Evolutionary conservation across 2,329 filamentous ascomycete genomes (phyloP), one percentile per base, ranked within the genome.

Genomic region (Blastomyces gilchristii): DNA sequence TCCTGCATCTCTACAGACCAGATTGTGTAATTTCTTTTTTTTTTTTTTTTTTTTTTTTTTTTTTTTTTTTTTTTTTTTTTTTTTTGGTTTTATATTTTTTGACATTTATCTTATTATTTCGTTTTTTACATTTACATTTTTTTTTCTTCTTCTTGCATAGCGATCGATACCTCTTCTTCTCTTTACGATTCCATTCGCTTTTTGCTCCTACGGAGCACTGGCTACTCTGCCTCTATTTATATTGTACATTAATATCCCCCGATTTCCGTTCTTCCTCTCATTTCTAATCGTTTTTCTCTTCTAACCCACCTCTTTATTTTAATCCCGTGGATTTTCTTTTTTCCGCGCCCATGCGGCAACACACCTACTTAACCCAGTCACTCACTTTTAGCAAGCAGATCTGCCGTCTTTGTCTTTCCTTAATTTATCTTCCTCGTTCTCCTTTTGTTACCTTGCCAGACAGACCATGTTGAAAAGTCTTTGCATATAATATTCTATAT

Each of bases 371-470:
- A 37, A 47, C 5, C 22, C 25, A 49, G 69, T 64, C 66, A 67
- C 74, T 73, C 73, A 72, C 75, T 71, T 71, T 67, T 70, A 22
- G n/a, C n/a, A 22, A 67, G 59, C 66, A 68, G 66, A 68, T 68
- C 68, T 53, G 7, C 5, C 52, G 16, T 59, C 49, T 59, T 59
- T 59, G 58, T 59, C 43, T 14, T 60, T 60, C 22, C 41, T 67
- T 71, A 31, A 31, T 31, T 31, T 31, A 68, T 62, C 71, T 67
- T 70, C 67, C 61, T 34, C 31, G 31, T 67, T 69, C 59, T 1
- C 2, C 34, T 53, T 60, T 61, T 61, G 37, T 25, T 59, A 22
- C 54, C 54, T 49, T 28, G 43, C 22, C 41, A 18, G 45, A 37
- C 41, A 18, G 45, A 37, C 22, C 43, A 37, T 59, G 58, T 49